A percentile compares a stretch with the other conserved stretches of the same genome.
phyloP scores from a whole-genome alignment of 2,329 filamentous ascomycete genomes.

The Chaetomium strumarium region DNA sequence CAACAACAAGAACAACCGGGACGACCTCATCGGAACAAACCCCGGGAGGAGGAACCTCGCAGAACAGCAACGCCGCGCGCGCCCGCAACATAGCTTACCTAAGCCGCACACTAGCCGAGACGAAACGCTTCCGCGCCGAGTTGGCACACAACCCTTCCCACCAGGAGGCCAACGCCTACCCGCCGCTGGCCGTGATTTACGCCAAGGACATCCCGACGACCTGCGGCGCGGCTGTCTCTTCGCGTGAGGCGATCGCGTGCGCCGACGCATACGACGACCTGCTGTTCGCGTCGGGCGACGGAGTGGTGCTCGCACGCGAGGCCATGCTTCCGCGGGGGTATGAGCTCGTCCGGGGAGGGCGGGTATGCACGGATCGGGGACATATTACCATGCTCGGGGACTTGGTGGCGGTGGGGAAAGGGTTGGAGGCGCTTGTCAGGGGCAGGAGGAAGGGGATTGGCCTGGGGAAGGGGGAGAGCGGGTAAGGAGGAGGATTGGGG shows the following conservation, averaged over 20 bases:
- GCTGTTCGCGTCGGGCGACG: conserved; percentile 80
- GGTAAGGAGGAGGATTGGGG: neutral
- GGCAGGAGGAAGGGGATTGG: conserved; percentile 71
- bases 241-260: conserved; percentile 66
- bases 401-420: conserved; percentile 70
- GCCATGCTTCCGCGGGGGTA: conserved; percentile 83
- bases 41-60: neutral
- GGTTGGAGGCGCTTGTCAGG: conserved; percentile 60
- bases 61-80: conserved; percentile 35
- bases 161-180: conserved; percentile 65
- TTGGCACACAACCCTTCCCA: conserved; percentile 57
- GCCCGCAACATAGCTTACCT: conserved; percentile 59
- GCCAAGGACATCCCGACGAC: conserved; percentile 83
- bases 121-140: conserved; percentile 69
- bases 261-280: conserved; percentile 80
- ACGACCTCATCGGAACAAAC: conserved; percentile 11
- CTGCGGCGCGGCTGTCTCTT: conserved; percentile 69
- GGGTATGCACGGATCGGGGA: conserved; percentile 74
- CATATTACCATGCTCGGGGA: conserved; percentile 87
- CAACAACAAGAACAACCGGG: conserved; percentile 20
- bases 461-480: conserved; percentile 35
- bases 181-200: conserved; percentile 77
- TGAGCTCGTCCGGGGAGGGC: conserved; percentile 62
- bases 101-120: conserved; percentile 63
- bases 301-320: conserved; percentile 78